Conservation (phyloP, 306 rosid species). For the Prunus davidiana region DNA sequence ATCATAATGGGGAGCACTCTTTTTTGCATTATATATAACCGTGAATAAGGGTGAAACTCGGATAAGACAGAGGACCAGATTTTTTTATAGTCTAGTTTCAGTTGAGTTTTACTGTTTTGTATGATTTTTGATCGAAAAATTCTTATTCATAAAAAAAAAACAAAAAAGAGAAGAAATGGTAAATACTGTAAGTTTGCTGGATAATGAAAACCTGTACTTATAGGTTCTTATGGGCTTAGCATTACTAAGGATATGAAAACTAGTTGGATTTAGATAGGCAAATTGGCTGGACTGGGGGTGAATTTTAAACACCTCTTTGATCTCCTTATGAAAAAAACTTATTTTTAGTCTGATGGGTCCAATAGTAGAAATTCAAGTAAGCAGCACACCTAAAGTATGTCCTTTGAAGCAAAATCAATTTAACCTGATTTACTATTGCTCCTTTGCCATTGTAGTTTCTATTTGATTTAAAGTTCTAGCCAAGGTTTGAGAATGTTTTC, state of each 20-base stretch:
- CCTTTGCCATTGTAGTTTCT: neutral
- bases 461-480: neutral
- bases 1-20: neutral
- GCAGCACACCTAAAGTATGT: neutral
- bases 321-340: neutral
- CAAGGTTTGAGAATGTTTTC: constrained; percentile 1
- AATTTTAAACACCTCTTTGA: neutral
- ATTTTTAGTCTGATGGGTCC: neutral
- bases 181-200: no score
- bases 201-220: neutral
- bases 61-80: neutral
- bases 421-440: neutral
- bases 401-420: neutral
- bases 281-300: neutral
- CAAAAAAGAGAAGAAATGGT: neutral
- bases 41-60: neutral
- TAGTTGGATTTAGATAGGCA: neutral
- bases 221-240: neutral
- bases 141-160: neutral
- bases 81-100: neutral
- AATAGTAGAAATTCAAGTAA: neutral
- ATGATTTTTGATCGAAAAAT: neutral
- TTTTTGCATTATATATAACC: neutral
- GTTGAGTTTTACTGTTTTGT: neutral
- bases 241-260: neutral